Conservation (phyloP, 352 stramenopile genomes). For the Thraustochytrium striatum region DNA sequence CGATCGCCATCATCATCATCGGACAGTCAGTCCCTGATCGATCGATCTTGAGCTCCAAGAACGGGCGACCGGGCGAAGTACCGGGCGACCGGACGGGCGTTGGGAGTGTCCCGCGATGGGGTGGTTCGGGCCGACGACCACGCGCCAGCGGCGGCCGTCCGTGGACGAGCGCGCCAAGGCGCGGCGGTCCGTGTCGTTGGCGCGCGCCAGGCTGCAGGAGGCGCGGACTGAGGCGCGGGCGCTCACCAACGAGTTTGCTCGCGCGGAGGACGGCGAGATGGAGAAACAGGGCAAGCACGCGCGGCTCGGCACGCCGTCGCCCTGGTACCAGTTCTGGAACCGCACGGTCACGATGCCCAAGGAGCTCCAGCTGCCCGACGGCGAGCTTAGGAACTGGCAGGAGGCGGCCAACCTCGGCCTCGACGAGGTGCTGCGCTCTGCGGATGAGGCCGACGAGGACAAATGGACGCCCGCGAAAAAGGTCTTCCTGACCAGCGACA, state of each 20-base stretch:
- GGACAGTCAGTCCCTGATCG: no score
- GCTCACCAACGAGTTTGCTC: neutral
- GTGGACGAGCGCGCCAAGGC: slow-evolving; percentile 4
- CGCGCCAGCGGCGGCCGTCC: neutral
- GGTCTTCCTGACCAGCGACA: neutral
- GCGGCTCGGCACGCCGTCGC: neutral
- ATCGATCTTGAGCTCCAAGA: no score
- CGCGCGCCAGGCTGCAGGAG: neutral
- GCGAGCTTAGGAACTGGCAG: neutral
- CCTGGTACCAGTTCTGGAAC: slow-evolving; percentile 29
- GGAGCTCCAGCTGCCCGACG: neutral
- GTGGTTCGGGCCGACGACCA: no score
- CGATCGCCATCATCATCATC: no score
- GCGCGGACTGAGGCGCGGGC: neutral
- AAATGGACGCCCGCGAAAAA: neutral
- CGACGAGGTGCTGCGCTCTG: neutral
- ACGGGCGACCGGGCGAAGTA: no score
- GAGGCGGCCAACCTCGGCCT: neutral
- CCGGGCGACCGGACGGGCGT: no score
- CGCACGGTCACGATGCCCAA: neutral
- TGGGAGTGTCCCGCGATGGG: no score
- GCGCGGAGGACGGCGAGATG: slow-evolving; percentile 22
- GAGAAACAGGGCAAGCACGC: slow-evolving; percentile 8
- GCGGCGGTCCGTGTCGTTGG: neutral
- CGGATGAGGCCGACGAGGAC: neutral